Evolutionary conservation across 441 rosid genomes (phyloP).

Genomic region (Gossypium gossypioides): DNA sequence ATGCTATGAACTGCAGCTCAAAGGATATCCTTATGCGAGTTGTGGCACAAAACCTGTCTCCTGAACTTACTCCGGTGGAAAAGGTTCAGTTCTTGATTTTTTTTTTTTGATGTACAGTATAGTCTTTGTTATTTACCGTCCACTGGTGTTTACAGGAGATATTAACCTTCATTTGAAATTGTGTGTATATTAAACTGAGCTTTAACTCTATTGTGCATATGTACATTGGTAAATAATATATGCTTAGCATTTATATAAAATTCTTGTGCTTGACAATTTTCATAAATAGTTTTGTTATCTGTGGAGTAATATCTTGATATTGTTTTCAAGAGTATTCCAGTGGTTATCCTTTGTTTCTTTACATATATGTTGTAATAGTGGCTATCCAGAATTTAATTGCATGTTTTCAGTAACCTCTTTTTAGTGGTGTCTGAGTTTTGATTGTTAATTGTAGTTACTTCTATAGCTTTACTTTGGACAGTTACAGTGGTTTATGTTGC

Average conservation of each 20-base stretch:
- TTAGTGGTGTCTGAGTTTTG: not conserved
- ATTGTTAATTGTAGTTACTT: not conserved
- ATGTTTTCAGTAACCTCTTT: not conserved
- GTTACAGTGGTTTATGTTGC: not conserved
- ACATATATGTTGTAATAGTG: not conserved
- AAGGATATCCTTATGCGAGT: conserved; percentile 94
- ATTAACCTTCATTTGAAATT: not conserved
- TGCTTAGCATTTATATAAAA: not conserved
- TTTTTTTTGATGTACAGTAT: not conserved
- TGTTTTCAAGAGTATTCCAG: not conserved
- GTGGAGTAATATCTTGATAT: not conserved
- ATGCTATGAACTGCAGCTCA: conserved; percentile 42
- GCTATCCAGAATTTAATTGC: not conserved
- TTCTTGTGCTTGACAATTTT: not conserved
- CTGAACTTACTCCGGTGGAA: conserved; percentile 74
- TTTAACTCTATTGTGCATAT: not conserved
- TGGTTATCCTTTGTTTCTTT: not conserved
- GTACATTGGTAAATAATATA: not conserved
- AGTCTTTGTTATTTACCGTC: not conserved
- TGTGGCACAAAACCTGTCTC: conserved; percentile 87
- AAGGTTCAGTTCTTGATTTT: conserved; percentile 32
- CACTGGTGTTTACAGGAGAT: not conserved
- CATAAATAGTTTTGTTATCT: not conserved
- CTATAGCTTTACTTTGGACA: not conserved
- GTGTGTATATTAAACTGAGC: not conserved